Base-by-base conservation (phyloP, 1,284 basidiomycete genomes). In the Apiotrichum porosum region DNA sequence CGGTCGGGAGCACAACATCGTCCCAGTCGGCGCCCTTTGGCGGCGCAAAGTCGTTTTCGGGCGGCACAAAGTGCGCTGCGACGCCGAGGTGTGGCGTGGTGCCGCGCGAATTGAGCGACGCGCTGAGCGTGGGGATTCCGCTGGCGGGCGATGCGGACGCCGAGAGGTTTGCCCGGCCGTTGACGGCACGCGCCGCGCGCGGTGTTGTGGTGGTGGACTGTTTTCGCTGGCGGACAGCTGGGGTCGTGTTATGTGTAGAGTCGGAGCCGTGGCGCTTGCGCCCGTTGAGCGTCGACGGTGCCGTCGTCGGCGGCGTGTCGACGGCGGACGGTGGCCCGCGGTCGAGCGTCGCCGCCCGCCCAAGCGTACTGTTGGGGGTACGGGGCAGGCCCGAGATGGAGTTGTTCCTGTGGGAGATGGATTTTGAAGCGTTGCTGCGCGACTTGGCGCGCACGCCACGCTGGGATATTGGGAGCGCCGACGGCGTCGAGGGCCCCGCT, bases 1-100 rank as follows among this genome's bases (percentile, higher is more conserved):
- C 85, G 4, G 84, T 85, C 10, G 83, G 83, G 10, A 85, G 68
- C 3, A 84, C 80, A 21, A 84, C 69, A 26, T 74, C 72, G 49
- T 75, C 73, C 72, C 72, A 74, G 42, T 72, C 63, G 8, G 63
- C 58, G 14, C 68, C 71, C 41, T 71, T 69, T 26, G 72, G 68
- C 6, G 72, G 72, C 2, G 68, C 68, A 42, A 67, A 69, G 8
- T 34, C 60, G 21, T 48, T 58, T 41, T 68, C 66, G 6, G 65
- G 66, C 3, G 69, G 69, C 3, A 70, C 62, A 19, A 66, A 60
- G 49, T 72, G 68, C 0, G 69, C 69, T 2, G 67, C 68, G 3
- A 68, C 53, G 14, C 65, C 68, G 2, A 67, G 17, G 31, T 41
- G 17, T 23, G 21, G 31, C 15, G 37, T 38, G 12, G 21, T 18